These are phyloP conservation scores for Asparagopsis taxiformis DNA, from an alignment of 31 red algal species.

Conservation along the genomic window DNA sequence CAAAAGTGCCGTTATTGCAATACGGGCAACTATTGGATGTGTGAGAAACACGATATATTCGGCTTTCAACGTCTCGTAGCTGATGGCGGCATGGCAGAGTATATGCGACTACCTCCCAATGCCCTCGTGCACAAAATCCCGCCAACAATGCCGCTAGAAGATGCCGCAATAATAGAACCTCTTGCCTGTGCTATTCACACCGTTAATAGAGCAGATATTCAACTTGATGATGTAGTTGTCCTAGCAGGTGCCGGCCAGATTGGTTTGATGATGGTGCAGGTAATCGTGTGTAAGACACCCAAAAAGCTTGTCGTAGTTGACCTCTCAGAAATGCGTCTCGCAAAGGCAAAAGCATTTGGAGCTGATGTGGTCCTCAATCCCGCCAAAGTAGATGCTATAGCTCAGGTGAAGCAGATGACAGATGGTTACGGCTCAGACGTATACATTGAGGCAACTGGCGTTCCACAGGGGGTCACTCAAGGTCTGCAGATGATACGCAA, in stretches of 20 bases:
- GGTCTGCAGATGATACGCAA: slow-evolving; percentile 67
- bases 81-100: slow-evolving; percentile 70
- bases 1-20: slow-evolving; percentile 66
- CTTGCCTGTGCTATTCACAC: slow-evolving; percentile 62
- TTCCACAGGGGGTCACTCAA: slow-evolving; percentile 44
- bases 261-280: slow-evolving; percentile 59
- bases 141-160: neutral
- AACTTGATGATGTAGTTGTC: slow-evolving; percentile 68
- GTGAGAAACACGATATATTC: slow-evolving; percentile 73
- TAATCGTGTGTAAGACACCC: slow-evolving; percentile 24
- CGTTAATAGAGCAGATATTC: slow-evolving; percentile 50
- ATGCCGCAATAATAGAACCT: slow-evolving; percentile 63
- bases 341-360: slow-evolving; percentile 57
- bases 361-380: slow-evolving; percentile 67
- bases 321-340: slow-evolving; percentile 53
- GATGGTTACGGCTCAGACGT: slow-evolving; percentile 78
- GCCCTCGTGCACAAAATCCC: slow-evolving; percentile 67
- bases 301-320: slow-evolving; percentile 62
- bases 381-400: slow-evolving; percentile 31
- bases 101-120: slow-evolving; percentile 58
- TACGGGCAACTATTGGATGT: slow-evolving; percentile 62
- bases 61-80: slow-evolving; percentile 69
- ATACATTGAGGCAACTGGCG: slow-evolving; percentile 78
- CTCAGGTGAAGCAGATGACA: slow-evolving; percentile 40
- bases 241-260: slow-evolving; percentile 74